A percentile compares a stretch with the other conserved stretches of the same genome.
Evolutionary conservation across 164 flowering plant genomes (phyloP).

Genomic region (Chimonanthus salicifolius): DNA sequence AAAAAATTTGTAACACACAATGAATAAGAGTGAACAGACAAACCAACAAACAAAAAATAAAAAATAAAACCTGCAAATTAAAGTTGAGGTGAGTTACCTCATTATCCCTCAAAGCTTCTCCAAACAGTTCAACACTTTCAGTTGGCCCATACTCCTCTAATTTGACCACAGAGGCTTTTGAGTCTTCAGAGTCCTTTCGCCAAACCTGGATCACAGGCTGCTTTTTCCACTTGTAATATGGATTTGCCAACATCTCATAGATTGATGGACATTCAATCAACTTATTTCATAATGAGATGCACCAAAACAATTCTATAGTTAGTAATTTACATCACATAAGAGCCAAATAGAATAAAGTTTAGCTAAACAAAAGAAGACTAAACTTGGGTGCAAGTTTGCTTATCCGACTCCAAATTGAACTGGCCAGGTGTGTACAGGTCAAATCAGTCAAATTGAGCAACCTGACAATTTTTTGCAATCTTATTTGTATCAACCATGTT

Average conservation of each 20-base stretch:
- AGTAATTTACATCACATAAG: not conserved
- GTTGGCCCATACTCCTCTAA: slow-evolving; percentile 54
- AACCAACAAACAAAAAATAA: too few species aligned
- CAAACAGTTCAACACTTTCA: slow-evolving; percentile 41
- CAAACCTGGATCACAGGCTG: slow-evolving; percentile 73
- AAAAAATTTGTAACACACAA: too few species aligned
- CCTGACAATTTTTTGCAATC: too few species aligned
- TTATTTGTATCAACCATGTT: too few species aligned
- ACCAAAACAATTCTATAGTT: not conserved
- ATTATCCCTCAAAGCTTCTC: slow-evolving; percentile 63
- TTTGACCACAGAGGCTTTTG: slow-evolving; percentile 26
- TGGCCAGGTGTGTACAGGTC: not conserved
- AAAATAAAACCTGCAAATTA: not conserved
- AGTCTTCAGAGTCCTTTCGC: slow-evolving; percentile 46
- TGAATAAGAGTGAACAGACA: too few species aligned
- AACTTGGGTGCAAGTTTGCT: not conserved
- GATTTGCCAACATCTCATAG: slow-evolving; percentile 90
- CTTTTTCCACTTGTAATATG: slow-evolving; percentile 62
- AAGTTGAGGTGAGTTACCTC: slow-evolving; percentile 41
- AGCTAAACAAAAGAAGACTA: not conserved
- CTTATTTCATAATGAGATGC: slow-evolving; percentile 20
- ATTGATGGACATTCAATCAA: slow-evolving; percentile 91
- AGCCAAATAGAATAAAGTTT: not conserved
- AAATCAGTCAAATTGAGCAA: too few species aligned
- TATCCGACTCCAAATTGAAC: not conserved